Evolutionary conservation across 352 stramenopile species (phyloP).

Genomic region (Peronospora destructor): DNA sequence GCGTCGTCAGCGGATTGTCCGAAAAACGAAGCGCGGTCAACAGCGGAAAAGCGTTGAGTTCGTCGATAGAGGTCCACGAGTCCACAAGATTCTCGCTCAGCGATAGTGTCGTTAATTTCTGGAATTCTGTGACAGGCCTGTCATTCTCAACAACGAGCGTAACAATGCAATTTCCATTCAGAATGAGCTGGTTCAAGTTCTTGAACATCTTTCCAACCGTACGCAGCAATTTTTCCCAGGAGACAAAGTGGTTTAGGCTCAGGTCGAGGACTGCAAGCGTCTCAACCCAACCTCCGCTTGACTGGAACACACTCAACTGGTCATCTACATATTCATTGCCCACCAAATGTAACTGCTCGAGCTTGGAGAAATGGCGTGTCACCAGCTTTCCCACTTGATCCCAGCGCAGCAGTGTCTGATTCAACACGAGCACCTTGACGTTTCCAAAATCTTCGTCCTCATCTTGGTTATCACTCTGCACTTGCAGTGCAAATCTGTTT

Average conservation of each 20-base stretch:
- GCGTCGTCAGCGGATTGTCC: slow-evolving; percentile 54
- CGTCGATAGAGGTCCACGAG: slow-evolving; percentile 71
- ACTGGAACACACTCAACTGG: slow-evolving; percentile 25
- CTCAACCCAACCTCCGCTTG: slow-evolving; percentile 18
- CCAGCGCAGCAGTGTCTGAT: slow-evolving; percentile 51
- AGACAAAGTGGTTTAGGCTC: slow-evolving; percentile 48
- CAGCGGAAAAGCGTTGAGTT: slow-evolving; percentile 48
- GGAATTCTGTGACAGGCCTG: slow-evolving; percentile 19
- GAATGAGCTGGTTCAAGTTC: slow-evolving; percentile 54
- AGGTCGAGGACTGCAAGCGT: slow-evolving; percentile 52
- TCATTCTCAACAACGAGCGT: slow-evolving; percentile 28
- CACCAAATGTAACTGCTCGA: slow-evolving; percentile 52
- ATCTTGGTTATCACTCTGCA: not conserved
- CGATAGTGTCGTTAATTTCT: slow-evolving; percentile 48
- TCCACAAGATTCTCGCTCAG: slow-evolving; percentile 61
- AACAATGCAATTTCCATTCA: slow-evolving; percentile 53
- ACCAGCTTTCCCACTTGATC: slow-evolving; percentile 31
- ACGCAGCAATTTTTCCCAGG: slow-evolving; percentile 41
- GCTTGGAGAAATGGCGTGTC: slow-evolving; percentile 42
- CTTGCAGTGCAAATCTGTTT: slow-evolving; percentile 44
- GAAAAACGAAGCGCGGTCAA: slow-evolving; percentile 63
- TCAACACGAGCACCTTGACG: slow-evolving; percentile 62
- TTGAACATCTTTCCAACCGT: slow-evolving; percentile 30
- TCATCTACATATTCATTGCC: slow-evolving; percentile 48
- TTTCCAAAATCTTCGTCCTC: slow-evolving; percentile 22